Conservation (phyloP, 1,284 basidiomycete species). For the Athelia psychrophila region DNA sequence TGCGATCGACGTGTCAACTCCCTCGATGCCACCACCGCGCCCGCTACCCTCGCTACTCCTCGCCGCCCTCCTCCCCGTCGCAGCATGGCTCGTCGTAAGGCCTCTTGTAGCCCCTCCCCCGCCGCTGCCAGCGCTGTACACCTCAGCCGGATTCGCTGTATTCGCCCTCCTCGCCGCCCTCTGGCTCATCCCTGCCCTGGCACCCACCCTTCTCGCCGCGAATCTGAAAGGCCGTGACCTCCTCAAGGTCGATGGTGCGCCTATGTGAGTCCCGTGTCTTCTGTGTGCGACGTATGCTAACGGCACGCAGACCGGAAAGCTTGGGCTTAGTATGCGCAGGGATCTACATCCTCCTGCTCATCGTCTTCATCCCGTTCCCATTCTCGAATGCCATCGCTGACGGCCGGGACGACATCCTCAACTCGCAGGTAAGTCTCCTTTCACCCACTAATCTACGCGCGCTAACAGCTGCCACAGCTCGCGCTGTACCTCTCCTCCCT, state of each 20-base stretch:
- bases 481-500: constrained; percentile 92
- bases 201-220: constrained; percentile 71
- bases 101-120: constrained; percentile 68
- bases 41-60: constrained; percentile 53
- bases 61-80: constrained; percentile 58
- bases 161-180: constrained; percentile 74
- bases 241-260: constrained; percentile 69
- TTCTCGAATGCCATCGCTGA: constrained; percentile 72
- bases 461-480: constrained; percentile 47
- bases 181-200: constrained; percentile 73
- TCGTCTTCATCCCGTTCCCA: constrained; percentile 87
- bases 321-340: constrained; percentile 89
- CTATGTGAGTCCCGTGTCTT: constrained; percentile 61
- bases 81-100: constrained; percentile 64
- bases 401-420: constrained; percentile 72
- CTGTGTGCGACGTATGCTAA: constrained; percentile 1
- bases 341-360: constrained; percentile 84
- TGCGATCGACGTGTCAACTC: background rate
- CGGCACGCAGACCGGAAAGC: constrained; percentile 80
- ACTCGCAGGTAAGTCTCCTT: constrained; percentile 67
- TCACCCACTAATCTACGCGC: constrained; percentile 4
- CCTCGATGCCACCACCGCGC: constrained; percentile 30
- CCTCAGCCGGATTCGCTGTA: constrained; percentile 78
- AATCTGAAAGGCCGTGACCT: constrained; percentile 81
- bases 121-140: constrained; percentile 65